phyloP scores from a whole-genome alignment of 2,329 filamentous ascomycete genomes.

The Apiospora koreana region DNA sequence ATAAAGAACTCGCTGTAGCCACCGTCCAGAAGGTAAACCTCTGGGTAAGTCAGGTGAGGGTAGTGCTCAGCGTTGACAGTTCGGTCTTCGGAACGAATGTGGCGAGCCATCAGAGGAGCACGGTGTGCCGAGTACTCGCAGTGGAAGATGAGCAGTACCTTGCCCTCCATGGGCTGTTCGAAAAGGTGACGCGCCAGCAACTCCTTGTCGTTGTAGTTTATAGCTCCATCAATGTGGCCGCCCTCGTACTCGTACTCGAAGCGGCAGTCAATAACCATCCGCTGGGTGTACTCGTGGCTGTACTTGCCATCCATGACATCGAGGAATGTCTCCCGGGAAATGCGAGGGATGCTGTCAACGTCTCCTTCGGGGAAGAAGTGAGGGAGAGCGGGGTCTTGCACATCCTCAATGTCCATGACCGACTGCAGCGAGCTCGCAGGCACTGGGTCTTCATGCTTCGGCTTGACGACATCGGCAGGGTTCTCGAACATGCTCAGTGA shows the following conservation, averaged over 20 bases:
- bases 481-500: slow-evolving; percentile 98
- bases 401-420: slow-evolving; percentile 82
- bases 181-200: slow-evolving; percentile 80
- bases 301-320: slow-evolving; percentile 87
- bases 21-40: slow-evolving; percentile 95
- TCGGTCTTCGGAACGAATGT: slow-evolving; percentile 87
- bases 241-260: slow-evolving; percentile 99
- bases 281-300: slow-evolving; percentile 72
- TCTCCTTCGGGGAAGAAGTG: slow-evolving; percentile 81
- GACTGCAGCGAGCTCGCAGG: slow-evolving; percentile 64
- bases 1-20: slow-evolving; percentile 94
- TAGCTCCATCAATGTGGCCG: slow-evolving; percentile 87
- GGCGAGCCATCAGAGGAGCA: slow-evolving; percentile 93
- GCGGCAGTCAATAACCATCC: slow-evolving; percentile 90
- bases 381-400: slow-evolving; percentile 73
- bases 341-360: slow-evolving; percentile 84
- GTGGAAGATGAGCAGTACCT: slow-evolving; percentile 87
- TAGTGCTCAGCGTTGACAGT: slow-evolving; percentile 83
- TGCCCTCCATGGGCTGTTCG: slow-evolving; percentile 62
- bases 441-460: slow-evolving; percentile 63
- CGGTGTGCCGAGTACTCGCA: slow-evolving; percentile 98
- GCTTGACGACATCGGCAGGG: slow-evolving; percentile 82
- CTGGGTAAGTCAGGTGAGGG: slow-evolving; percentile 88
- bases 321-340: slow-evolving; percentile 78
- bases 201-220: slow-evolving; percentile 98